Evolutionary conservation across 169 alveolate genomes (phyloP).

Genomic region (Plasmodium gallinaceum): DNA sequence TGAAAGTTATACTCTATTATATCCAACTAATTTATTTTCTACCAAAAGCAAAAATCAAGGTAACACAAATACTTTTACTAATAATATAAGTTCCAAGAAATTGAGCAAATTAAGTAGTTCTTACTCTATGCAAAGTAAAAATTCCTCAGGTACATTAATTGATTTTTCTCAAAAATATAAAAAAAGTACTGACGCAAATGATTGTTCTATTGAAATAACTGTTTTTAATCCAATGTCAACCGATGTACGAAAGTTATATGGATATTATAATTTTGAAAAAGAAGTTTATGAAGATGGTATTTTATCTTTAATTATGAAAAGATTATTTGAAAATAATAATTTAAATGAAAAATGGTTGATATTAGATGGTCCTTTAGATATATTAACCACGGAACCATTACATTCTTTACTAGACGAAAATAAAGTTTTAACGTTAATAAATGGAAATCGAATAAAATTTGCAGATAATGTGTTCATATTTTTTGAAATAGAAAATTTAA

Average conservation of each 20-base stretch:
- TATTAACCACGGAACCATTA: conserved; percentile 99
- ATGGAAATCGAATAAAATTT: conserved; percentile 96
- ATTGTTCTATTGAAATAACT: conserved; percentile 34
- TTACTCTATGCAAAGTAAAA: conserved; percentile 49
- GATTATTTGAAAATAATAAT: conserved; percentile 69
- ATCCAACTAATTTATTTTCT: conserved; percentile 44
- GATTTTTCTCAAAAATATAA: conserved; percentile 45
- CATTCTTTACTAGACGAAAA: conserved; percentile 99
- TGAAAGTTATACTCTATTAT: conserved; percentile 51
- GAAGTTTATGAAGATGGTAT: conserved; percentile 75
- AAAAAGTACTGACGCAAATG: conserved; percentile 36
- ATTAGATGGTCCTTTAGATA: conserved; percentile 99
- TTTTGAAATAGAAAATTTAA: conserved; percentile 95
- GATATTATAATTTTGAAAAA: conserved; percentile 60
- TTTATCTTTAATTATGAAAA: conserved; percentile 56
- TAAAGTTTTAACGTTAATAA: conserved; percentile 95
- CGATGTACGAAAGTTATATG: conserved; percentile 58
- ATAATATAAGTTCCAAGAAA: conserved; percentile 6
- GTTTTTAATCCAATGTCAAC: conserved; percentile 78
- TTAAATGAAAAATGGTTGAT: conserved; percentile 96
- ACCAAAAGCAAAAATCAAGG: conserved; percentile 47
- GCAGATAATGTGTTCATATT: conserved; percentile 88
- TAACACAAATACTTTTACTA: conserved; percentile 27
- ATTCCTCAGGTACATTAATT: conserved; percentile 27
- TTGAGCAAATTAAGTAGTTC: conserved; percentile 41